phyloP scores from a whole-genome alignment of 2,329 filamentous ascomycete genomes.

The Penicillium sp. region DNA sequence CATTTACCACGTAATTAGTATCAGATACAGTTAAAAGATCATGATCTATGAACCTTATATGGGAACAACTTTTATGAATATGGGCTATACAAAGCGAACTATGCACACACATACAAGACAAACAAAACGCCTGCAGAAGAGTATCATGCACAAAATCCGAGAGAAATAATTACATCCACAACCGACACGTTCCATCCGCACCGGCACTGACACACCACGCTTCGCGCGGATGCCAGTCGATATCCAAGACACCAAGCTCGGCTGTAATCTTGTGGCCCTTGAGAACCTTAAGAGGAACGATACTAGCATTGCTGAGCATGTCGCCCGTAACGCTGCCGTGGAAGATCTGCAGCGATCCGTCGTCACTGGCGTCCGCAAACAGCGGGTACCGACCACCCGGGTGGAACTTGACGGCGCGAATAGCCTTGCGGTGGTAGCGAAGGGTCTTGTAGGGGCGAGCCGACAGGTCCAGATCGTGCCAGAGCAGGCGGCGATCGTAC shows the following conservation, averaged over 20 bases:
- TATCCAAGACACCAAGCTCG: constrained; percentile 84
- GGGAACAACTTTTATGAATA: constrained; percentile 29
- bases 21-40: not conserved
- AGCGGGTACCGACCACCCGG: constrained; percentile 71
- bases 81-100: constrained; percentile 29
- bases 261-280: constrained; percentile 83
- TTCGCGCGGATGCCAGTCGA: constrained; percentile 93
- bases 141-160: constrained; percentile 22
- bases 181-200: constrained; percentile 84
- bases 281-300: constrained; percentile 93
- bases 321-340: constrained; percentile 94
- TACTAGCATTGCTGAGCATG: constrained; percentile 92
- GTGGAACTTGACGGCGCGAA: constrained; percentile 86
- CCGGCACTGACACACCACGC: constrained; percentile 94
- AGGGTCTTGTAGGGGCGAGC: constrained; percentile 92
- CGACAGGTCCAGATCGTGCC: constrained; percentile 95
- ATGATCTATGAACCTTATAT: constrained; percentile 1
- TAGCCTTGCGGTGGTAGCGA: constrained; percentile 89
- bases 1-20: not conserved
- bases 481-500: constrained; percentile 89
- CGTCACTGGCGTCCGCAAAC: constrained; percentile 93
- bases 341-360: constrained; percentile 93
- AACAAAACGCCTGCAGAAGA: constrained; percentile 18
- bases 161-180: constrained; percentile 66
- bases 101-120: constrained; percentile 13